phyloP scores from a whole-genome alignment of 2,329 filamentous ascomycete species.

The Chaetomium sp. region DNA sequence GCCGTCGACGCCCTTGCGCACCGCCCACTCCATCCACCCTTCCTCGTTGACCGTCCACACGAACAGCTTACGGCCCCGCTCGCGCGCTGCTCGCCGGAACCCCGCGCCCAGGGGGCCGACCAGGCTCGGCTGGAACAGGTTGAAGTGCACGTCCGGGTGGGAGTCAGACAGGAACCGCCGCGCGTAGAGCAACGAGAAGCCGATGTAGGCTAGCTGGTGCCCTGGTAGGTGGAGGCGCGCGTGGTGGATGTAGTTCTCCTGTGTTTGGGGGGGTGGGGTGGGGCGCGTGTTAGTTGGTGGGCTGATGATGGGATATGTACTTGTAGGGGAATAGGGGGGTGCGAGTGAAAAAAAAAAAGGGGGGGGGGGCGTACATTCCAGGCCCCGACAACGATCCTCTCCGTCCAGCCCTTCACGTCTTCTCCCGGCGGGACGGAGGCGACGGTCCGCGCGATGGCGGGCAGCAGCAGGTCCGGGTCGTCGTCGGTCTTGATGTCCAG shows the following conservation, averaged over 20 bases:
- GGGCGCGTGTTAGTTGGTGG: neutral
- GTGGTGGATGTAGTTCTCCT: constrained; percentile 69
- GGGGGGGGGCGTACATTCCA: constrained; percentile 64
- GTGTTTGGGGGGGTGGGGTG: neutral
- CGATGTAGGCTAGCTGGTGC: constrained; percentile 69
- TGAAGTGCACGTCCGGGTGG: constrained; percentile 66
- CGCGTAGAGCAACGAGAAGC: constrained; percentile 67
- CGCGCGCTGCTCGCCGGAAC: constrained; percentile 66
- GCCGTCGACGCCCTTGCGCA: constrained; percentile 68
- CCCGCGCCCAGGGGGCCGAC: constrained; percentile 65
- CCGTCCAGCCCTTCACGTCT: constrained; percentile 57
- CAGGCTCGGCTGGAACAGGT: constrained; percentile 70
- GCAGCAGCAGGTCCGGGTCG: constrained; percentile 69
- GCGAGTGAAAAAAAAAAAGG: neutral
- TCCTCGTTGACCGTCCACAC: constrained; percentile 87
- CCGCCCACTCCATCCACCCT: constrained; percentile 78
- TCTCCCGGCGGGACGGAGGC: constrained; percentile 47
- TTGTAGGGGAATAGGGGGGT: neutral
- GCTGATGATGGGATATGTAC: neutral
- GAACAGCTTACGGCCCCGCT: constrained; percentile 62
- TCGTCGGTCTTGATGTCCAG: constrained; percentile 87
- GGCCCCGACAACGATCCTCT: constrained; percentile 75
- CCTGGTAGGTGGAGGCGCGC: constrained; percentile 63
- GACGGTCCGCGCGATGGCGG: constrained; percentile 66
- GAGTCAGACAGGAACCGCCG: constrained; percentile 62